Conservation (phyloP, 257 asterid genomes). For the Perilla frutescens region DNA sequence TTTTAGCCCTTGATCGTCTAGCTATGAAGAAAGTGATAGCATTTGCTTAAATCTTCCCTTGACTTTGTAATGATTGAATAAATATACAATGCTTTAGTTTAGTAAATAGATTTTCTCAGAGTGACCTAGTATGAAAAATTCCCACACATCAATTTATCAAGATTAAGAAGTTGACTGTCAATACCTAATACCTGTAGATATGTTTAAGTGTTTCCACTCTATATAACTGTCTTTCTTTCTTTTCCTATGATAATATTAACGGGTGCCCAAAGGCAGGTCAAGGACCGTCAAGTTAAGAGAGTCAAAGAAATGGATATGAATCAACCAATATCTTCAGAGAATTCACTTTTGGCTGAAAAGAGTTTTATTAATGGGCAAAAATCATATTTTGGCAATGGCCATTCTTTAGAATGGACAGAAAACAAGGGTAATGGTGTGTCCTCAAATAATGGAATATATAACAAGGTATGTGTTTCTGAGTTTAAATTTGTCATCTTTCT, state of each 20-base stretch:
- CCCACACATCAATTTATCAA: conserved; percentile 16
- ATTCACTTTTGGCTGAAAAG: conserved; percentile 72
- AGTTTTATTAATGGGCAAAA: conserved; percentile 55
- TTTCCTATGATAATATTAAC: conserved; percentile 37
- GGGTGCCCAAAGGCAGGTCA: conserved; percentile 62
- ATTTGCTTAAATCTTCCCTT: neutral
- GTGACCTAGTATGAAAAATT: conserved; percentile 9
- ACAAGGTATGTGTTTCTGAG: conserved; percentile 51
- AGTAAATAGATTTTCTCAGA: conserved; percentile 13
- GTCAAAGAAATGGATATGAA: conserved; percentile 55
- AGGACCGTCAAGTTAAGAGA: conserved; percentile 64
- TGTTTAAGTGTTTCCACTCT: conserved; percentile 10
- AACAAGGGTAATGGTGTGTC: conserved; percentile 39
- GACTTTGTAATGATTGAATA: conserved; percentile 20
- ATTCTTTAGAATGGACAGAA: conserved; percentile 58
- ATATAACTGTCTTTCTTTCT: conserved; percentile 1
- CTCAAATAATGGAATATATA: conserved; percentile 42
- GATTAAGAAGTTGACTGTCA: conserved; percentile 1
- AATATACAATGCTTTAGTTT: neutral
- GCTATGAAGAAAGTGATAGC: conserved; percentile 4
- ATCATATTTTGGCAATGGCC: conserved; percentile 45
- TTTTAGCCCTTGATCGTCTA: conserved; percentile 8
- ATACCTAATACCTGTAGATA: neutral
- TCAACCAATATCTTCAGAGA: conserved; percentile 63
- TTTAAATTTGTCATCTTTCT: conserved; percentile 31